phyloP scores from a whole-genome alignment of 2,329 filamentous ascomycete genomes.

The Hirsutella minnesotensis region DNA sequence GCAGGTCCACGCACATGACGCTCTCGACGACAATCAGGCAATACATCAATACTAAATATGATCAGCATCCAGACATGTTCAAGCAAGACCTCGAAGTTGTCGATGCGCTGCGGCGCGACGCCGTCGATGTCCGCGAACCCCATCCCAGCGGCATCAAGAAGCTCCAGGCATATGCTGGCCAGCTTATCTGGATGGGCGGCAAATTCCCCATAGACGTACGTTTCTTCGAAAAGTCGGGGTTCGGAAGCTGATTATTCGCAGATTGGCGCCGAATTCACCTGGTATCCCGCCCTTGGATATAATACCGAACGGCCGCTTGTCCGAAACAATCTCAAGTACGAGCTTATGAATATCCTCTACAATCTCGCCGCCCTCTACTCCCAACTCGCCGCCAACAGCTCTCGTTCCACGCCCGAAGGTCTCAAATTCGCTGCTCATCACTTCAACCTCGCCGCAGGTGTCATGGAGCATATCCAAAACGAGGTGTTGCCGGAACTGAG shows the following conservation, averaged over 20 bases:
- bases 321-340: conserved; percentile 60
- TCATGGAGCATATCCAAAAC: conserved; percentile 66
- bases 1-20: conserved; percentile 67
- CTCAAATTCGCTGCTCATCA: conserved; percentile 83
- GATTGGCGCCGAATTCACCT: conserved; percentile 91
- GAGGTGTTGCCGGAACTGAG: conserved; percentile 73
- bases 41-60: conserved; percentile 97
- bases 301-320: conserved; percentile 63
- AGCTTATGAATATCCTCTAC: conserved; percentile 85
- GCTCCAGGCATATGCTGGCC: conserved; percentile 82
- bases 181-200: conserved; percentile 83
- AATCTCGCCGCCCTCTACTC: conserved; percentile 91
- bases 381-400: conserved; percentile 73
- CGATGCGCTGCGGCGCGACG: conserved; percentile 70
- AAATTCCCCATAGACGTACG: conserved; percentile 90
- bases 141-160: conserved; percentile 79
- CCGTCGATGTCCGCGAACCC: conserved; percentile 79
- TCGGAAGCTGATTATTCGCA: conserved; percentile 18
- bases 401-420: conserved; percentile 67
- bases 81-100: conserved; percentile 74
- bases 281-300: conserved; percentile 90
- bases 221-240: not conserved
- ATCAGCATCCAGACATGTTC: conserved; percentile 97
- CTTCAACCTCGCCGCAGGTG: conserved; percentile 77
- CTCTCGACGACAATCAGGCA: conserved; percentile 76